Conservation (phyloP, 257 asterid genomes). For the Solanum corneliomulleri region DNA sequence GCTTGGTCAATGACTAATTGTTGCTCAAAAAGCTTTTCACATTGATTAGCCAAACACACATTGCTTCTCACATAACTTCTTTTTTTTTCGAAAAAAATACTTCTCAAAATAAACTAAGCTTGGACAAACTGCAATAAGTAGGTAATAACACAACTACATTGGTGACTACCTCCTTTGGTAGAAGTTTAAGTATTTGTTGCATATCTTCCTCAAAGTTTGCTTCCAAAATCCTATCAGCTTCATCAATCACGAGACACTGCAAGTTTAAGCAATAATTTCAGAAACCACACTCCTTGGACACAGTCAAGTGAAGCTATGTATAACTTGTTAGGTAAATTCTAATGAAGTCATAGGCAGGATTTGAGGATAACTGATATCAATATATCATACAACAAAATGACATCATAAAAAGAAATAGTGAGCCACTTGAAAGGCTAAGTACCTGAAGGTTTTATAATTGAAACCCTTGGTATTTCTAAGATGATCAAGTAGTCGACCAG, state of each 20-base stretch:
- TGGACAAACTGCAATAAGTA: background rate
- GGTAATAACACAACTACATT: background rate
- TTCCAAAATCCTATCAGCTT: constrained; percentile 96
- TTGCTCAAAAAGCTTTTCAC: background rate
- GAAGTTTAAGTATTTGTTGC: constrained; percentile 64
- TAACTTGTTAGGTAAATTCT: background rate
- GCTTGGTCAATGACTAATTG: background rate
- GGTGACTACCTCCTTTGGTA: constrained; percentile 78
- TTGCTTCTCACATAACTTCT: background rate
- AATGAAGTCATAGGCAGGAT: background rate
- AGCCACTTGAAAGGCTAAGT: background rate
- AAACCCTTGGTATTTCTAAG: constrained; percentile 86
- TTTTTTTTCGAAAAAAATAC: background rate
- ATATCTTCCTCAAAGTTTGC: constrained; percentile 91
- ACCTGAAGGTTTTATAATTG: constrained; percentile 79
- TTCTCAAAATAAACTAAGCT: background rate
- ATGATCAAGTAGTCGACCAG: constrained; percentile 97
- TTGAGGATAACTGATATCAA: background rate
- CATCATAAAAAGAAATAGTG: background rate
- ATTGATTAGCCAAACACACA: background rate
- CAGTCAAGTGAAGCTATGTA: background rate
- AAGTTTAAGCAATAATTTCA: constrained; percentile 10
- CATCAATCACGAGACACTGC: constrained; percentile 94
- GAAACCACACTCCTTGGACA: background rate
- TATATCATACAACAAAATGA: background rate